A percentile compares a stretch with the other conserved stretches of the same genome.
phyloP scores from a whole-genome alignment of 2,329 filamentous ascomycete genomes.

The Aureobasidium lini region DNA sequence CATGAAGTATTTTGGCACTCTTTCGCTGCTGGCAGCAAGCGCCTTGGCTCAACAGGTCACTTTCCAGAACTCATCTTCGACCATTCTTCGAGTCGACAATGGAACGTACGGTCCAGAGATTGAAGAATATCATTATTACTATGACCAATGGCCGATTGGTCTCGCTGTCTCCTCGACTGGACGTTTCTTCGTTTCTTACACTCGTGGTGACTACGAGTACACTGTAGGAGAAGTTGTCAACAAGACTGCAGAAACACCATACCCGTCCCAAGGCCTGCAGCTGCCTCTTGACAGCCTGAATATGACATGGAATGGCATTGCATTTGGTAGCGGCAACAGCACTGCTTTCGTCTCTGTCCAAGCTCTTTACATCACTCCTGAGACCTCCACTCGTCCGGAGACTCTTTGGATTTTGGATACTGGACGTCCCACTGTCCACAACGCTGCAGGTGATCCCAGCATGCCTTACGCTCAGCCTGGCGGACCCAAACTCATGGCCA shows the following conservation, averaged over 20 bases:
- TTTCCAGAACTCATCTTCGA: constrained; percentile 24
- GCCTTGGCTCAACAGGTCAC: constrained; percentile 18
- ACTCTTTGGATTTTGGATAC: constrained; percentile 42
- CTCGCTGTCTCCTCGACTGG: constrained; percentile 37
- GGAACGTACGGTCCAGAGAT: constrained; percentile 41
- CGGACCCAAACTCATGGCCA: constrained; percentile 39
- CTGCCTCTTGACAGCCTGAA: constrained; percentile 30
- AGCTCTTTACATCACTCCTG: constrained; percentile 38
- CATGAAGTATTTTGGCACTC: constrained; percentile 8
- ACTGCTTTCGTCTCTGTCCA: constrained; percentile 38
- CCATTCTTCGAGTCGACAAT: constrained; percentile 37
- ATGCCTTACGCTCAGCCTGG: constrained; percentile 40
- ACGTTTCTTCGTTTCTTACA: constrained; percentile 40
- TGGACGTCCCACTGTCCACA: constrained; percentile 36
- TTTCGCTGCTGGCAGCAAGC: constrained; percentile 9
- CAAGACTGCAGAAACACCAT: constrained; percentile 40
- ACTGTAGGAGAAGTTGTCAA: constrained; percentile 43
- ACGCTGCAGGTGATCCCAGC: constrained; percentile 28
- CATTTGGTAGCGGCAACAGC: constrained; percentile 38
- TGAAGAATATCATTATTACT: constrained; percentile 41
- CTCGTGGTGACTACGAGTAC: constrained; percentile 39
- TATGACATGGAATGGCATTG: constrained; percentile 33
- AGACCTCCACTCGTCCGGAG: constrained; percentile 29
- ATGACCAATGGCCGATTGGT: constrained; percentile 41
- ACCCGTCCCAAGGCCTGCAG: constrained; percentile 36